Base-by-base conservation (phyloP, 192 early-diverging fungal genomes). In the Chytriomyces sp. region DNA sequence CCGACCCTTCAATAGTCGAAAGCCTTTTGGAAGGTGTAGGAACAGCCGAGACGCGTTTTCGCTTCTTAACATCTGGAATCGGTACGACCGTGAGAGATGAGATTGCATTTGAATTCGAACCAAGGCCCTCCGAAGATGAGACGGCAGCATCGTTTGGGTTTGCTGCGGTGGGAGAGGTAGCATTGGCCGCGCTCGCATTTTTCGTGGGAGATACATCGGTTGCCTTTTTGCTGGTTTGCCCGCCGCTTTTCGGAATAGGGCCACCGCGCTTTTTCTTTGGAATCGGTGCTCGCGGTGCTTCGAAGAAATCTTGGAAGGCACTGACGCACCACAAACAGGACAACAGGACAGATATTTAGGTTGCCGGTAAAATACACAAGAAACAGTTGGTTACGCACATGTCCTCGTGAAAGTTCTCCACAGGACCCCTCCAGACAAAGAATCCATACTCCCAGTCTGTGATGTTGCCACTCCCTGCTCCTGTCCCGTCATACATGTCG, bases 351-450 rank as follows among this genome's bases (percentile, higher is more conserved):
- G 48, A 18, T 18, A 18, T 23, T 16, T 20, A 65, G 64, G 20
- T 65, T 45, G 43, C 75, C 63, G 24, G 48, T 8, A 75, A 61
- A 16, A 78, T 20, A 43, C 7, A 13, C 13, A 59, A 61, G 69
- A 23, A 48, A 77, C 16, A n/a, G 77, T 10, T 61, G 7, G 23
- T 5, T n/a, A 76, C 81, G 48, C 49, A 82, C 82, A 78, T 80
- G 18, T 82, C 78, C 20, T 80, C 57, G 47, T 79, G 81, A 61
- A 80, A 81, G 44, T 74, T 80, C 57, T 87, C 83, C 6, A 87
- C 69, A 5, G 76, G 75, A 24, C 86, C 86, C 45, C 66, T 66
- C 76, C 79, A 86, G 2, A 71, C 84, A 70, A 86, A 86, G 49
- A 67, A 86, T 28, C 81, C 81, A 26, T 50, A 76, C 26, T 79